These are phyloP conservation scores for Cercospora sojina DNA, from an alignment of 2,329 filamentous ascomycete species.

Conservation along the genomic window DNA sequence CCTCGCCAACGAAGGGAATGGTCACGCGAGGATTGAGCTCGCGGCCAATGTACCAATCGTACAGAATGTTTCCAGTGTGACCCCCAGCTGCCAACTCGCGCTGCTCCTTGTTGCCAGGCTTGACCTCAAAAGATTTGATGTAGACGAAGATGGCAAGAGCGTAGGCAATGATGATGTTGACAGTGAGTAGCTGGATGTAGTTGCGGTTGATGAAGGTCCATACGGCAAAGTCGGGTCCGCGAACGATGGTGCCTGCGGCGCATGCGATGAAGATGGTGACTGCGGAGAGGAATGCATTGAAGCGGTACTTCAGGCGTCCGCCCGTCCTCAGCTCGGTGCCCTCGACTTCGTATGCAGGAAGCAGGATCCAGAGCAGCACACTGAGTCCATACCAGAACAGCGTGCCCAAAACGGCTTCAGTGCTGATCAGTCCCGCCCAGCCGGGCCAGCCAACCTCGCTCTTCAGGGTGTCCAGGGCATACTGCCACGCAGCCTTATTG, in stretches of 20 bases:
- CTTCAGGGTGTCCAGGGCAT: constrained; percentile 69
- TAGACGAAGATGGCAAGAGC: constrained; percentile 76
- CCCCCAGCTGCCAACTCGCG: constrained; percentile 82
- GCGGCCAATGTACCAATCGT: constrained; percentile 95
- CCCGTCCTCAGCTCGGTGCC: constrained; percentile 70
- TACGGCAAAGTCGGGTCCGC: constrained; percentile 78
- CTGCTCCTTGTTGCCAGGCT: constrained; percentile 66
- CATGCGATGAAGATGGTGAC: constrained; percentile 69
- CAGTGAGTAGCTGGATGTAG: constrained; percentile 79
- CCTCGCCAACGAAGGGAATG: constrained; percentile 74
- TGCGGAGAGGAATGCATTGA: constrained; percentile 71
- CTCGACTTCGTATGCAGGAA: constrained; percentile 71
- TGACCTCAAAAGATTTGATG: constrained; percentile 75
- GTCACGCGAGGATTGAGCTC: constrained; percentile 87
- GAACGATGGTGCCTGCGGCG: constrained; percentile 69
- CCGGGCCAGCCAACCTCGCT: constrained; percentile 82
- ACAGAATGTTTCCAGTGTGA: constrained; percentile 77
- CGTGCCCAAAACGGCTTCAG: constrained; percentile 66
- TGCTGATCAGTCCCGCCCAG: constrained; percentile 67
- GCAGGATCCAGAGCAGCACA: constrained; percentile 68
- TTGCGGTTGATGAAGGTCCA: constrained; percentile 95
- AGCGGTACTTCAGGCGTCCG: constrained; percentile 75
- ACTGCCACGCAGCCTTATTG: constrained; percentile 33
- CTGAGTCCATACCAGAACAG: constrained; percentile 77
- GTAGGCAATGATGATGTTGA: constrained; percentile 76